Conservation (phyloP, 2,329 filamentous ascomycete species). For the Magnaporthiopsis poae region DNA sequence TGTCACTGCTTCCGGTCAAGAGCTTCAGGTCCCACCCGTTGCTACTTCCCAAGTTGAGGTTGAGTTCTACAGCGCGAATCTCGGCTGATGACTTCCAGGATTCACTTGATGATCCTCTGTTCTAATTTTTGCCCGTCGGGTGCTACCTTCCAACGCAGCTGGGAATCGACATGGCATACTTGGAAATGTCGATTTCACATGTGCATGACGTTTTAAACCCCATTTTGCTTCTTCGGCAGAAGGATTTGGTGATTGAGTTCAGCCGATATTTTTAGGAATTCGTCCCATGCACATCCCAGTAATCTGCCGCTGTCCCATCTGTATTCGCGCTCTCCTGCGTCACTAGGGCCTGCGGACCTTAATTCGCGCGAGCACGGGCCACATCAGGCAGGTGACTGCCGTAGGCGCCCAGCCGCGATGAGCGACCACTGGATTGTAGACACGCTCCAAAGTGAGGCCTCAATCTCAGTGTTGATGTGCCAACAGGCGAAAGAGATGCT, state of each 20-base stretch:
- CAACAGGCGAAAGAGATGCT: not conserved
- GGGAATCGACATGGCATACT: not conserved
- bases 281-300: not conserved
- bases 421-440: not conserved
- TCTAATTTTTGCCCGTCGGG: not conserved
- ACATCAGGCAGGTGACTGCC: not conserved
- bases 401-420: not conserved
- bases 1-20: no score
- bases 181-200: not conserved
- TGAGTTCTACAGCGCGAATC: no score
- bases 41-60: no score
- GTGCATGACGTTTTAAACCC: not conserved
- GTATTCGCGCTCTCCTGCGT: not conserved
- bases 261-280: slow-evolving; percentile 3
- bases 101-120: not conserved
- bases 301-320: not conserved
- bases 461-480: not conserved
- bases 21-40: no score
- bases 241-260: not conserved
- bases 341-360: not conserved
- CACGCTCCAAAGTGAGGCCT: not conserved
- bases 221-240: not conserved
- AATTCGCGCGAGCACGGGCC: not conserved
- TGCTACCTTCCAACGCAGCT: not conserved
- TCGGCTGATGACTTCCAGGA: no score